Conservation (phyloP, 495 filamentous ascomycete species). For the Penicillium verhagenii region DNA sequence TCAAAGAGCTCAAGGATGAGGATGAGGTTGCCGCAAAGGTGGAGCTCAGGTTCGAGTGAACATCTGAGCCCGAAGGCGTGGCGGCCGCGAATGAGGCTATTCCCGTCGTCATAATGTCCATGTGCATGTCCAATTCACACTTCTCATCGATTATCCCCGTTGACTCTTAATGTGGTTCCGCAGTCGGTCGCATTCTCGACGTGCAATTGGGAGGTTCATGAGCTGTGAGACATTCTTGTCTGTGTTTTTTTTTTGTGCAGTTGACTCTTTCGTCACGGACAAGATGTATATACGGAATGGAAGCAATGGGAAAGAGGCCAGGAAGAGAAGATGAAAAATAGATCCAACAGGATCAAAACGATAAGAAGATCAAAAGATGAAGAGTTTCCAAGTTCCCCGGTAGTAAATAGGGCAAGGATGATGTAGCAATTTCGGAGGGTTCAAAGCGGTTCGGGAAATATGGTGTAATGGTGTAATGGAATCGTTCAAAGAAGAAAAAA, state of each 20-base stretch:
- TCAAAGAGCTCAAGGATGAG: constrained; percentile 37
- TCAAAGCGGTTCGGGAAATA: constrained; percentile 17
- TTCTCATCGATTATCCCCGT: constrained; percentile 22
- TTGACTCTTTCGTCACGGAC: neutral
- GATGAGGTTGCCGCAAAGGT: constrained; percentile 39
- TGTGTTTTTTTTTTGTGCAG: neutral
- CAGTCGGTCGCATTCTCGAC: constrained; percentile 35
- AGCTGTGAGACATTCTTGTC: constrained; percentile 21
- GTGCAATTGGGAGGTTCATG: constrained; percentile 24
- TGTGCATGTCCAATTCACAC: constrained; percentile 14
- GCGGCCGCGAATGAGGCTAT: constrained; percentile 26
- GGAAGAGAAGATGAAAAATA: neutral
- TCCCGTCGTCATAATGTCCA: constrained; percentile 34
- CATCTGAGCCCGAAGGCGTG: constrained; percentile 38
- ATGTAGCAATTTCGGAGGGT: constrained; percentile 11
- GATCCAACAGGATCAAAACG: too few species aligned
- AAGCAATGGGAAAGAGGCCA: neutral
- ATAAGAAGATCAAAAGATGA: too few species aligned
- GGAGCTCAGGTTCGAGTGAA: constrained; percentile 41
- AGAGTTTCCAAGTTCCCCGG: neutral
- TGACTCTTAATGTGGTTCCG: constrained; percentile 22
- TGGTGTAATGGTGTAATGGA: constrained; percentile 15
- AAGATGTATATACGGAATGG: neutral
- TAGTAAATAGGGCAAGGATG: neutral
- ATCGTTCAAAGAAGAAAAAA: constrained; percentile 1